Evolutionary conservation across 768 basidiomycete genomes (phyloP), one percentile per base, ranked within the genome.

Genomic region (Lentinula aciculospora): DNA sequence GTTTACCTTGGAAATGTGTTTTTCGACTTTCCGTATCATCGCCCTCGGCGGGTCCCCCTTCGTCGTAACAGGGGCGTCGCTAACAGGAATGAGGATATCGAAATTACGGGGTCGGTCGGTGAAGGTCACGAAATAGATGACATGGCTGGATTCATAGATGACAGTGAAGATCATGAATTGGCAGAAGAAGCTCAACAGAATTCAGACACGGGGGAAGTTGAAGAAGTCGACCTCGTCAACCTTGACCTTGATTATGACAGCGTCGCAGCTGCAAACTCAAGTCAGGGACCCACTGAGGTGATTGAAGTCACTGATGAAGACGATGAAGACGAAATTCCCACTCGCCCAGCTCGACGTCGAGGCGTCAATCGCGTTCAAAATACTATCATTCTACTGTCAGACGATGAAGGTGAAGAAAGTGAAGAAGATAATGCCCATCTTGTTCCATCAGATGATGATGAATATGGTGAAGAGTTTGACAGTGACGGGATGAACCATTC

Each of bases 381-480:
- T 13, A 28, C 51, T 27, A 53, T 39, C 51, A 39, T 39, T 25
- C 3, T 36, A 10, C 39, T 42, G 10, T 57, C 56, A 9, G 56
- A 57, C n/a, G 56, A 57, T 10, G 56, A 57, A 27, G 34, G 49
- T 17, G 56, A 37, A 25, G 56, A 48, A 32, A n/a, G n/a, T n/a
- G 44, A 47, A 10, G 44, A 37, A 17, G 29, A 48, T 13, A 19
- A 27, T 36, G 31, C 3, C 3, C 8, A 4, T 25, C 21, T n/a
- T n/a, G n/a, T n/a, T n/a, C n/a, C n/a, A 31, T 28, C 17, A 0
- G 28, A 19, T 44, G 28, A 42, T 8, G 27, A 50, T 50, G n/a
- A n/a, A n/a, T n/a, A 45, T 45, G n/a, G 46, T 3, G 29, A 47
- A 27, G 13, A 42, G 17, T 12, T 42, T 42, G 40, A 15, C 25